phyloP scores from a whole-genome alignment of 495 filamentous ascomycete species.

The Alectoria sarmentosa region DNA sequence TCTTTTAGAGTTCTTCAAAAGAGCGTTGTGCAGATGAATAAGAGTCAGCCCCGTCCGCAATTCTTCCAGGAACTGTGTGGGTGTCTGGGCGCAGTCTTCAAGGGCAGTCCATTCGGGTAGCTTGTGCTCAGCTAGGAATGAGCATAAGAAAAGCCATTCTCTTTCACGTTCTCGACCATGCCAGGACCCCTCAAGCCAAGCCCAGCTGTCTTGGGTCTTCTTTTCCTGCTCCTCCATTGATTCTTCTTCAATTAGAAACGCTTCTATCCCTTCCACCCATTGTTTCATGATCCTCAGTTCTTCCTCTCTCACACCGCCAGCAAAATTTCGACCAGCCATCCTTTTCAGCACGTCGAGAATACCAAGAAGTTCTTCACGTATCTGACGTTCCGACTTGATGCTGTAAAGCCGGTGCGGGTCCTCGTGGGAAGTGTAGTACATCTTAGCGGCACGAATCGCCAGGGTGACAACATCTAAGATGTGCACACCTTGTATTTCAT shows the following conservation, averaged over 20 bases:
- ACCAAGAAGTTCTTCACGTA: slow-evolving; percentile 72
- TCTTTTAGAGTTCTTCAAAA: slow-evolving; percentile 73
- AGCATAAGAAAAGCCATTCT: slow-evolving; percentile 57
- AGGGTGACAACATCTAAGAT: slow-evolving; percentile 87
- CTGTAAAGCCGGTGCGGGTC: slow-evolving; percentile 72
- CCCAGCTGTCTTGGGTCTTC: slow-evolving; percentile 64
- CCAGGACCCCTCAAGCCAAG: slow-evolving; percentile 80
- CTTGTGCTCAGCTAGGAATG: slow-evolving; percentile 56
- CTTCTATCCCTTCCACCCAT: slow-evolving; percentile 73
- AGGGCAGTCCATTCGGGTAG: slow-evolving; percentile 67
- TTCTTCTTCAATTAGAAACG: slow-evolving; percentile 66
- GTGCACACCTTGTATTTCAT: slow-evolving; percentile 85
- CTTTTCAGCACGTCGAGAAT: slow-evolving; percentile 86
- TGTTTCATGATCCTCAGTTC: slow-evolving; percentile 62
- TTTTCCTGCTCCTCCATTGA: slow-evolving; percentile 66
- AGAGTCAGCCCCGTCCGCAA: slow-evolving; percentile 74
- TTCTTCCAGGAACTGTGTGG: slow-evolving; percentile 66
- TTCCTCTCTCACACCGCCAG: slow-evolving; percentile 67
- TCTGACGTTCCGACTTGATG: slow-evolving; percentile 75
- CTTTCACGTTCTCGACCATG: slow-evolving; percentile 65
- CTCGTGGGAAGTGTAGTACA: slow-evolving; percentile 88
- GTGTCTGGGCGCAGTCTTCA: slow-evolving; percentile 46
- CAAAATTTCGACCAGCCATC: slow-evolving; percentile 82
- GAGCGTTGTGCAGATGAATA: slow-evolving; percentile 80
- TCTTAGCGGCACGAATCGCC: slow-evolving; percentile 87